Conservation (phyloP, 1,139 yeast genomes). For the Lodderomyces pseudojiufengensis region DNA sequence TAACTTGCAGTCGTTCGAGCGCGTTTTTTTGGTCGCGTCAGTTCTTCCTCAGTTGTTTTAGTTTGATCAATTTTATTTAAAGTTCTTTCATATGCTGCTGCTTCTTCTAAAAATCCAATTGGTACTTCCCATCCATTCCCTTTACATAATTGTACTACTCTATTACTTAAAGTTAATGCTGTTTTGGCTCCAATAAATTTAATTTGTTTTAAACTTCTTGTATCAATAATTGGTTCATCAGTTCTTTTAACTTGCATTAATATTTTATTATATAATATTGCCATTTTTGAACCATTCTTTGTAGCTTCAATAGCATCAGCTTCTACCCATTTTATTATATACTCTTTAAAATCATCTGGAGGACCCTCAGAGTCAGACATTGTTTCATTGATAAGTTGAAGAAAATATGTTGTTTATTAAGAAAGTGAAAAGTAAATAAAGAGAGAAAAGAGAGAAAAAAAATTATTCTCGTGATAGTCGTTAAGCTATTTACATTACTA, state of each 20-base stretch:
- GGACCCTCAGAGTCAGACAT: background rate
- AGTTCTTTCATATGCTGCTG: slow-evolving; percentile 9
- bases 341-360: slow-evolving; percentile 10
- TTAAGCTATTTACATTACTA: too few relatives aligned
- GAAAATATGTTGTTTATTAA: too few relatives aligned
- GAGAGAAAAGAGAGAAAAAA: slow-evolving; percentile 1
- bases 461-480: too few relatives aligned
- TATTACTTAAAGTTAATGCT: slow-evolving; percentile 40
- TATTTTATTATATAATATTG: slow-evolving; percentile 47
- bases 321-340: slow-evolving; percentile 44
- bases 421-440: too few relatives aligned
- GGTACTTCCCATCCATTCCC: slow-evolving; percentile 42
- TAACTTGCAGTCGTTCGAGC: slow-evolving; percentile 31
- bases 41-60: background rate
- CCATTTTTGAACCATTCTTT: slow-evolving; percentile 38
- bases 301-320: slow-evolving; percentile 44
- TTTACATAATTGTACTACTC: slow-evolving; percentile 44
- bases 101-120: slow-evolving; percentile 19
- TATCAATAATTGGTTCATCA: slow-evolving; percentile 43
- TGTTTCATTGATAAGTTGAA: background rate
- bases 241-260: slow-evolving; percentile 41
- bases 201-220: slow-evolving; percentile 48
- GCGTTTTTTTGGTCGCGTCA: slow-evolving; percentile 23
- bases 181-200: slow-evolving; percentile 65
- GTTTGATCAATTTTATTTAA: slow-evolving; percentile 11